Evolutionary conservation across 2,329 filamentous ascomycete genomes (phyloP).

Genomic region (Aspergillus hortae): DNA sequence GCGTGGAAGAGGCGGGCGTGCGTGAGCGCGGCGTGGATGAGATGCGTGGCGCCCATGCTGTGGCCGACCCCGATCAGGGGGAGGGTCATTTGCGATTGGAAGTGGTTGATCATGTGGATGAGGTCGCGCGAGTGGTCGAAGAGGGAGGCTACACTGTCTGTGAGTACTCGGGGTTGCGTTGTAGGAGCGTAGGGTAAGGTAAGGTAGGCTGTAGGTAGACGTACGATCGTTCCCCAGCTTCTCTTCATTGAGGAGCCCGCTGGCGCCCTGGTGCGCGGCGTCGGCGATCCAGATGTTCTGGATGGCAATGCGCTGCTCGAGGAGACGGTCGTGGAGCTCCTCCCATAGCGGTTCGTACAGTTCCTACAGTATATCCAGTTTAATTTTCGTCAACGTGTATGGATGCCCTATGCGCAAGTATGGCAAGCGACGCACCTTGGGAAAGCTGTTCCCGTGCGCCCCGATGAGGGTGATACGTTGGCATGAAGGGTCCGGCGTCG

Average conservation of each 20-base stretch:
- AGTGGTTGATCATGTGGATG: constrained; percentile 5
- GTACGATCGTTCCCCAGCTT: constrained; percentile 10
- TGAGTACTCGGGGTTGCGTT: not conserved
- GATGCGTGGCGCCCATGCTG: constrained; percentile 11
- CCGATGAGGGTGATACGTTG: not conserved
- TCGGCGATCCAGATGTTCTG: constrained; percentile 13
- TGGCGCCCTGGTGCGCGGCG: constrained; percentile 9
- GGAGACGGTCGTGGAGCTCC: not conserved
- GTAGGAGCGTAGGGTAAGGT: not conserved
- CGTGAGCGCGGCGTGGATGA: constrained; percentile 1
- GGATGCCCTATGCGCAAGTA: not conserved
- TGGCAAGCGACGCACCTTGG: not conserved
- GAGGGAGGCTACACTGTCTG: constrained; percentile 5
- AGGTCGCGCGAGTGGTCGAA: constrained; percentile 11
- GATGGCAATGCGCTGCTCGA: not conserved
- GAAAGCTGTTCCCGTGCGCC: not conserved
- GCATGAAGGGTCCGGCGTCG: not conserved
- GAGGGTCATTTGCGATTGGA: constrained; percentile 5
- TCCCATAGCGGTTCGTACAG: constrained; percentile 3
- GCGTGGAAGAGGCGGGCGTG: constrained; percentile 1
- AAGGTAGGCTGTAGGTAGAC: not conserved
- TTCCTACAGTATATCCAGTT: not conserved
- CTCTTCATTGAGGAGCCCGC: constrained; percentile 10
- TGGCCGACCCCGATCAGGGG: constrained; percentile 9
- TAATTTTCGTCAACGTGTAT: no score